Evolutionary conservation across 441 rosid species (phyloP).

Genomic region (Manihot esculenta): DNA sequence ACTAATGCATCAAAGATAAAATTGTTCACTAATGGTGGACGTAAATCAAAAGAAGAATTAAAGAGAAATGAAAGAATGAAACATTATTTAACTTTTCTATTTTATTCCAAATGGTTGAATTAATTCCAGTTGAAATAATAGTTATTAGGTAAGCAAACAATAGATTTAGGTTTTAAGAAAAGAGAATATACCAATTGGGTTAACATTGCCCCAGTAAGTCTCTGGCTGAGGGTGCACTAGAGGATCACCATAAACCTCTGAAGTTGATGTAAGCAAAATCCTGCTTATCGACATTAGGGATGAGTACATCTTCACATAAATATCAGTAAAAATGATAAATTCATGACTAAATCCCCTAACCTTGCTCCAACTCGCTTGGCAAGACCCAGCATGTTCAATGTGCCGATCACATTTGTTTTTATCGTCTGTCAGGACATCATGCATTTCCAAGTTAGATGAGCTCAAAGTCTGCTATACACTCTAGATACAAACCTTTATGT

Average conservation of each 20-base stretch:
- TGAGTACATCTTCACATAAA: conserved; percentile 11
- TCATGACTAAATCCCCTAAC: conserved; percentile 28
- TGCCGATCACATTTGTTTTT: conserved; percentile 93
- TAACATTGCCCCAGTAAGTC: conserved; percentile 94
- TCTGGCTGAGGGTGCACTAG: conserved; percentile 86
- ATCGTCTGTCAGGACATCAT: conserved; percentile 52
- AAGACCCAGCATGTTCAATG: conserved; percentile 91
- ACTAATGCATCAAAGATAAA: not conserved
- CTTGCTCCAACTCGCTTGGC: conserved; percentile 94
- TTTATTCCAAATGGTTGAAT: not conserved
- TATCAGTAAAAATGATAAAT: conserved; percentile 4
- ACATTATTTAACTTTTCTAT: not conserved
- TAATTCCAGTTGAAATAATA: not conserved
- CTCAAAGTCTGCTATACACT: not conserved
- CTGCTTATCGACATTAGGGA: conserved; percentile 30
- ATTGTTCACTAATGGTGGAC: not conserved
- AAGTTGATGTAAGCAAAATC: conserved; percentile 91
- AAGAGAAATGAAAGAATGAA: not conserved
- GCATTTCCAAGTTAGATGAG: conserved; percentile 20
- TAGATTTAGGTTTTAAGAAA: not conserved
- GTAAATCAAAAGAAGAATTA: not conserved
- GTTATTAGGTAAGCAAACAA: not conserved
- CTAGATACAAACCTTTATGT: not conserved
- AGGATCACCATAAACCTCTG: conserved; percentile 97
- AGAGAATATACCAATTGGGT: conserved; percentile 69